phyloP scores from a whole-genome alignment of 2,329 filamentous ascomycete genomes.

The Fusarium multiceps region DNA sequence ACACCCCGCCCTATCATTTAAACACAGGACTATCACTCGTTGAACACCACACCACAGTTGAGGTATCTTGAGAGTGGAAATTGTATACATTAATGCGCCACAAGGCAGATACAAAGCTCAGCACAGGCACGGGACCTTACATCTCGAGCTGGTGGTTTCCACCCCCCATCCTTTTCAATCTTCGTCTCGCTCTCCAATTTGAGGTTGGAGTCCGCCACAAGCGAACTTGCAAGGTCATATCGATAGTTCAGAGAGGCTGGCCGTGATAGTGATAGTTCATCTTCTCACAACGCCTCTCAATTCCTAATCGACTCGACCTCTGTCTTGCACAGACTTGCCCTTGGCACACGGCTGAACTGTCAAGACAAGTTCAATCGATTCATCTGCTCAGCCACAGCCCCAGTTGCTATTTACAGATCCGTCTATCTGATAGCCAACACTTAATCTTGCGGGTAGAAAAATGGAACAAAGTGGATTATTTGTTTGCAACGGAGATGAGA shows the following conservation, averaged over 20 bases:
- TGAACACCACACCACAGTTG: background rate
- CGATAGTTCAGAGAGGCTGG: constrained; percentile 11
- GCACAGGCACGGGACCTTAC: constrained; percentile 6
- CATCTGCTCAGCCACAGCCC: constrained; percentile 39
- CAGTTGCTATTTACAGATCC: constrained; percentile 39
- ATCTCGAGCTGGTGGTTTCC: background rate
- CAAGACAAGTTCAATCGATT: constrained; percentile 4
- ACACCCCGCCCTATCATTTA: constrained; percentile 10
- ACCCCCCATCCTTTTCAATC: constrained; percentile 3
- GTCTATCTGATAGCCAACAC: constrained; percentile 1
- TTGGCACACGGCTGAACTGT: background rate
- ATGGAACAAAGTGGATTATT: background rate
- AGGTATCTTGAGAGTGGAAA: background rate
- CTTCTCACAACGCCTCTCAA: background rate
- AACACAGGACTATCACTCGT: background rate
- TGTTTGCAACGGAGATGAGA: background rate
- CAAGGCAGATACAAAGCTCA: background rate
- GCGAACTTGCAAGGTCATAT: constrained; percentile 1
- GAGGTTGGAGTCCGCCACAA: constrained; percentile 1
- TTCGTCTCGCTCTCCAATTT: constrained; percentile 8
- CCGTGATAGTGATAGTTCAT: background rate
- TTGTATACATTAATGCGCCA: background rate
- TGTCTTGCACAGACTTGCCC: background rate
- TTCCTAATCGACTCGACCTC: background rate
- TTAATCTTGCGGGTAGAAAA: background rate